Evolutionary conservation across 352 stramenopile species (phyloP), one percentile per base, ranked within the genome.

Genomic region (Halophytophthora batemanensis): DNA sequence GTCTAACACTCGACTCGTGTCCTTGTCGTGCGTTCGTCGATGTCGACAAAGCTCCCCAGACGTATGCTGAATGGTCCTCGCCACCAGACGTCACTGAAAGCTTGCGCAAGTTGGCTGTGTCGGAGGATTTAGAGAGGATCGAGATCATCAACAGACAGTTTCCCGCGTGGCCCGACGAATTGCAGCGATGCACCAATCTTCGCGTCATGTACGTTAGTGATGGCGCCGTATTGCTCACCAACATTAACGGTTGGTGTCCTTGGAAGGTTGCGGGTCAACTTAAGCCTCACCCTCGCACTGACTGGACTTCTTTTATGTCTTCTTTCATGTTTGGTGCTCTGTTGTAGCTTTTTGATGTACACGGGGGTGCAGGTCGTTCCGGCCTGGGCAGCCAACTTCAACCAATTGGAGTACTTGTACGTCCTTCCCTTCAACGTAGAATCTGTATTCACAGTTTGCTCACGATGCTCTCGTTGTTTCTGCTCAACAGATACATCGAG

Each of bases 21-120:
- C 59, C 64, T 1, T 82, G 71, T 14, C 39, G 75, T 1, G 56
- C 61, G 5, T 59, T 65, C 21, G 62, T 82, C 23, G 60, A 80
- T 38, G 19, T 51, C 2, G 43, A 69, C 12, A 12, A 50, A 29
- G 39, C 50, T 5, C 57, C 50, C 0, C 57, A 48, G 17, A 61
- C 36, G 7, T 71, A 61, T 22, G 39, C 54, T 14, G 49, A 66
- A 14, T 58, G 56, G 46, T 38, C 37, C 4, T 19, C 59, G 6
- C 33, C 42, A 6, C 2, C 35, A 2, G 57, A 73, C 21, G 56
- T 54, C 13, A 60, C 55, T 0, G 13, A 36, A 1, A 19, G 44
- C 18, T 17, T 73, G 2, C n/a, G 7, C 2, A 21, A 53, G 3
- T 29, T 79, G 1, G 59, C 59, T 10, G 19, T 55, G 14, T 56